Evolutionary conservation across 257 asterid species (phyloP).

Genomic region (Solanum sitiens): DNA sequence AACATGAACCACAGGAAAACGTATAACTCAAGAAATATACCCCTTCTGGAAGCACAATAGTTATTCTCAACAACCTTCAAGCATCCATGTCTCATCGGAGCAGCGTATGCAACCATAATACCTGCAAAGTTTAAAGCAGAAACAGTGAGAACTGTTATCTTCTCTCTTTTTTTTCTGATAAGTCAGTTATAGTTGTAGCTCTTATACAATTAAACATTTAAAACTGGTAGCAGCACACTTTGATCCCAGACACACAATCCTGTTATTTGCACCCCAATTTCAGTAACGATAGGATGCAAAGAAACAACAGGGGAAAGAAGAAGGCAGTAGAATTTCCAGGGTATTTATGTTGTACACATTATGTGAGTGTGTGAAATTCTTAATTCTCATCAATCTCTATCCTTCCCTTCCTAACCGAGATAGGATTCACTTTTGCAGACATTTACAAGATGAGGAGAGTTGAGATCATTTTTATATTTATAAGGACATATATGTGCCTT

Average conservation of each 20-base stretch:
- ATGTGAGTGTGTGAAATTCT: neutral
- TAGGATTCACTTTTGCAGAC: neutral
- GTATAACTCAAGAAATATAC: constrained; percentile 22
- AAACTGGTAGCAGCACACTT: neutral
- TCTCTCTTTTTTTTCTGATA: neutral
- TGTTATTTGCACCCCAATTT: neutral
- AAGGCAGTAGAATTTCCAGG: neutral
- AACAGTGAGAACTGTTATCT: neutral
- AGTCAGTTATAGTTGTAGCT: neutral
- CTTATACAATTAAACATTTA: neutral
- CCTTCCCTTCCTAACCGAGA: neutral
- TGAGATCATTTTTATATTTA: neutral
- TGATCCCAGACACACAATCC: neutral
- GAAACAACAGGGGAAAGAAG: neutral
- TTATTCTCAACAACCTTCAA: constrained; percentile 89
- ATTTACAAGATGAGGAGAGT: neutral
- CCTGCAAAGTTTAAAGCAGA: constrained; percentile 36
- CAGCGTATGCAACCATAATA: constrained; percentile 55
- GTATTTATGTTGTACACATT: neutral
- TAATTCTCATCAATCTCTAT: neutral
- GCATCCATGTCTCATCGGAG: constrained; percentile 80
- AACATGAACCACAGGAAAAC: neutral
- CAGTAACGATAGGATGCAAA: neutral
- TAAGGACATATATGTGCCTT: neutral
- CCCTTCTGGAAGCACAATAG: constrained; percentile 89